Percentiles rank a stretch among this genome's conserved stretches.
These are phyloP conservation scores for Allantophomopsis cytisporea DNA, from an alignment of 2,329 filamentous ascomycete genomes.

Conservation along the genomic window DNA sequence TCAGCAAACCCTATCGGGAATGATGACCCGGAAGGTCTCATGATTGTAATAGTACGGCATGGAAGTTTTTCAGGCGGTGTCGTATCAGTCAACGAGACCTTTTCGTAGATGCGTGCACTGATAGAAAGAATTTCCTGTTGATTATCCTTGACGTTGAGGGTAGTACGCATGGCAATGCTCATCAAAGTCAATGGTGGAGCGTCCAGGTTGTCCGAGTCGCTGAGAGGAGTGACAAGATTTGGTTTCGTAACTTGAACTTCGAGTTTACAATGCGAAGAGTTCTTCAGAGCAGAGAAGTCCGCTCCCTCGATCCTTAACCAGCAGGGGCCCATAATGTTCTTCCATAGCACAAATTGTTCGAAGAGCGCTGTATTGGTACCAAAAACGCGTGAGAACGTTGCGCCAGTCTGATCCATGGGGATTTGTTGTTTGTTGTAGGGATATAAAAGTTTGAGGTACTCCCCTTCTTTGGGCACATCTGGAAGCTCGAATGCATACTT, in stretches of 20 bases:
- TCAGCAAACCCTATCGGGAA: slow-evolving; percentile 84
- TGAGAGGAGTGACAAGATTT: slow-evolving; percentile 56
- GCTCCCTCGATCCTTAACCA: slow-evolving; percentile 87
- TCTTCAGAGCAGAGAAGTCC: slow-evolving; percentile 74
- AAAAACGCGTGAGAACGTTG: slow-evolving; percentile 91
- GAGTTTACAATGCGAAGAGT: slow-evolving; percentile 93
- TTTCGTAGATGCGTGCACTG: slow-evolving; percentile 85
- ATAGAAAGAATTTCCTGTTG: slow-evolving; percentile 92
- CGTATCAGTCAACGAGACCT: slow-evolving; percentile 75
- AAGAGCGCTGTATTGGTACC: slow-evolving; percentile 89
- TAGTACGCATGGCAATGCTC: slow-evolving; percentile 80
- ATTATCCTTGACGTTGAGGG: slow-evolving; percentile 82
- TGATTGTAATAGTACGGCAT: slow-evolving; percentile 81
- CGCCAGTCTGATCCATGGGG: slow-evolving; percentile 56
- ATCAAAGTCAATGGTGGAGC: slow-evolving; percentile 86
- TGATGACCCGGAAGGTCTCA: slow-evolving; percentile 61
- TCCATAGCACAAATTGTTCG: slow-evolving; percentile 97
- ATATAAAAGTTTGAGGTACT: slow-evolving; percentile 94
- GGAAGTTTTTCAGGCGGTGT: slow-evolving; percentile 80
- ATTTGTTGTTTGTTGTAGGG: slow-evolving; percentile 75
- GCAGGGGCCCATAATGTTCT: slow-evolving; percentile 97
- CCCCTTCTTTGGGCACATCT: slow-evolving; percentile 72
- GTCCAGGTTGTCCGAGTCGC: slow-evolving; percentile 69
- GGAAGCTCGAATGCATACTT: slow-evolving; percentile 95
- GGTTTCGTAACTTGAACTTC: slow-evolving; percentile 76